Percentiles rank a stretch among this genome's conserved stretches.
These are phyloP conservation scores for Sarocladiaceae sp. DNA, from an alignment of 2,329 filamentous ascomycete genomes.

Conservation along the genomic window DNA sequence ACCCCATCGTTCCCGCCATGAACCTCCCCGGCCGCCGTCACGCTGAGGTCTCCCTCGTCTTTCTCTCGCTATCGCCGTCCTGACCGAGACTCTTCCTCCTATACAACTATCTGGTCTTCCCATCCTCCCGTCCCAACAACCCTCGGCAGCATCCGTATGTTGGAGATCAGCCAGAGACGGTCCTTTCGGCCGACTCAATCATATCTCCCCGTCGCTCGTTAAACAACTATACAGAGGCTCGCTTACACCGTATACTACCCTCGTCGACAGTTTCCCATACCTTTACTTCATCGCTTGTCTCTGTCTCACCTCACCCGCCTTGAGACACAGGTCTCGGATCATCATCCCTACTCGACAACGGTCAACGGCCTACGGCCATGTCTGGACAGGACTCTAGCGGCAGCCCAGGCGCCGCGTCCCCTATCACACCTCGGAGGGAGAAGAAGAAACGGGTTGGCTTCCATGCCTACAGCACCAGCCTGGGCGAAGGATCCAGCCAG, in stretches of 20 bases:
- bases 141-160: slow-evolving; percentile 1
- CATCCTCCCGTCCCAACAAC: background rate
- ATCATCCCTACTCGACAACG: slow-evolving; percentile 1
- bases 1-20: background rate
- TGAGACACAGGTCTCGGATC: slow-evolving; percentile 8
- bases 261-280: no score
- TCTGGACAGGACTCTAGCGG: slow-evolving; percentile 19
- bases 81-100: background rate
- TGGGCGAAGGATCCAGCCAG: background rate
- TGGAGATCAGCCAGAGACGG: slow-evolving; percentile 2
- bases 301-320: slow-evolving; percentile 3
- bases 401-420: slow-evolving; percentile 21
- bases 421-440: slow-evolving; percentile 25
- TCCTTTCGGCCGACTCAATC: background rate
- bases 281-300: slow-evolving; percentile 1
- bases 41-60: background rate
- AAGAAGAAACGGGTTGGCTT: slow-evolving; percentile 36
- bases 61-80: background rate
- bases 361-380: slow-evolving; percentile 4
- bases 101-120: background rate
- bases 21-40: background rate
- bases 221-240: background rate
- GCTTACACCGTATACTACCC: slow-evolving; percentile 1
- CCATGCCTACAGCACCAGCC: slow-evolving; percentile 24
- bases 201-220: background rate